A percentile compares a stretch with the other conserved stretches of the same genome.
These are phyloP conservation scores for Closterium sp. DNA, from an alignment of 139 green algal species.

Conservation along the genomic window DNA sequence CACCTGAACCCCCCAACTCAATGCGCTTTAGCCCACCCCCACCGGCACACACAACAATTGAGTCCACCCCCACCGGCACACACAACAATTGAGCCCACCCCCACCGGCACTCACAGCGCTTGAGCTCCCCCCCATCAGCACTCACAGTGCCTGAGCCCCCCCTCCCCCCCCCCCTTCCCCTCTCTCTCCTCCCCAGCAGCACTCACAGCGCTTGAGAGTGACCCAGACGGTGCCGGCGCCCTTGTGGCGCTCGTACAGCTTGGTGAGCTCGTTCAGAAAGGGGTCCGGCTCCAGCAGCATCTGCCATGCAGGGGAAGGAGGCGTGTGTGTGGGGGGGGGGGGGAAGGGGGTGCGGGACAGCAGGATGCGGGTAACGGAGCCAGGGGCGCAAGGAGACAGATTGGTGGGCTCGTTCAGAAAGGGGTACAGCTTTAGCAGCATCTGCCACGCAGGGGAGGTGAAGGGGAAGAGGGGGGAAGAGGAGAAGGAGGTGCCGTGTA, in stretches of 20 bases:
- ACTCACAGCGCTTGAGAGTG: slow-evolving; percentile 75
- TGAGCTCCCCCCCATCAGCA: too few species aligned
- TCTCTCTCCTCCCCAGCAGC: too few species aligned
- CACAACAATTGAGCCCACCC: too few species aligned
- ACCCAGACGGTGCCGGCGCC: slow-evolving; percentile 60
- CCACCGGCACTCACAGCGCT: slow-evolving; percentile 52
- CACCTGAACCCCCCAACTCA: neutral
- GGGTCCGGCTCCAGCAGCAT: slow-evolving; percentile 68
- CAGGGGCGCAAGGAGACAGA: slow-evolving; percentile 53
- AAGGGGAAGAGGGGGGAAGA: too few species aligned
- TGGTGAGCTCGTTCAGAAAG: slow-evolving; percentile 78
- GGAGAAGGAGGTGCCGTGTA: too few species aligned
- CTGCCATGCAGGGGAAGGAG: slow-evolving; percentile 16
- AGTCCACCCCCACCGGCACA: neutral
- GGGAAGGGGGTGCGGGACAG: too few species aligned
- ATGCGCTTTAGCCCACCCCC: neutral
- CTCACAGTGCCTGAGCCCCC: too few species aligned
- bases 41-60: neutral
- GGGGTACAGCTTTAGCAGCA: slow-evolving; percentile 66
- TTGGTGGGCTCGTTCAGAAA: slow-evolving; percentile 79
- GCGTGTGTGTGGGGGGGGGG: too few species aligned
- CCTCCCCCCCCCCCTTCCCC: too few species aligned
- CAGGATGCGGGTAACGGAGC: too few species aligned
- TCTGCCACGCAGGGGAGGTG: slow-evolving; percentile 40
- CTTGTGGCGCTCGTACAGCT: slow-evolving; percentile 71